Evolutionary conservation across 2,329 filamentous ascomycete species (phyloP).

Genomic region (Orbilia quercus): DNA sequence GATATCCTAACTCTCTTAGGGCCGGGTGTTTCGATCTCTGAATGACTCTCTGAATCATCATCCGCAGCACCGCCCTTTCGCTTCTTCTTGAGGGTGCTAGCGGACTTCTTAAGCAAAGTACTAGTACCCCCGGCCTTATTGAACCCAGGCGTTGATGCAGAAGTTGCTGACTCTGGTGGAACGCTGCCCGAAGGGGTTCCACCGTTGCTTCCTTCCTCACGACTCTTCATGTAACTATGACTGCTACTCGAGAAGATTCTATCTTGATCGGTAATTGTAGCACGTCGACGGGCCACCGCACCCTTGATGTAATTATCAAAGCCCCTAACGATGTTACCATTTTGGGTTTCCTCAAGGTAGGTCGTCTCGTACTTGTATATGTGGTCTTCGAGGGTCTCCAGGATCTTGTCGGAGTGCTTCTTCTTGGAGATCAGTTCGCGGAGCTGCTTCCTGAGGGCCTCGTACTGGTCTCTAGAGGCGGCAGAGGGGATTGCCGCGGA

Average conservation of each 20-base stretch:
- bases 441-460: constrained; percentile 60
- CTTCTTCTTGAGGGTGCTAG: constrained; percentile 52
- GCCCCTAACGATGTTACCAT: constrained; percentile 94
- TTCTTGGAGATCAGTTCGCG: constrained; percentile 60
- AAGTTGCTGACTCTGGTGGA: constrained; percentile 42
- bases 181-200: constrained; percentile 45
- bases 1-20: constrained; percentile 60
- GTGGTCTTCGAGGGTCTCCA: constrained; percentile 76
- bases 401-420: constrained; percentile 67
- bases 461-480: constrained; percentile 57
- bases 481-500: constrained; percentile 44
- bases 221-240: constrained; percentile 58
- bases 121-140: constrained; percentile 57
- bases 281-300: constrained; percentile 74
- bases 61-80: constrained; percentile 57
- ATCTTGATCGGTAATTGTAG: constrained; percentile 75
- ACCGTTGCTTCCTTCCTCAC: constrained; percentile 43
- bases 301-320: constrained; percentile 99
- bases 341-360: constrained; percentile 89
- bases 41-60: constrained; percentile 60
- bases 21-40: constrained; percentile 60
- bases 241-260: constrained; percentile 73
- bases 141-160: constrained; percentile 35
- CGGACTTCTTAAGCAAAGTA: constrained; percentile 57
- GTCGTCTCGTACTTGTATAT: constrained; percentile 85